Evolutionary conservation across 768 basidiomycete species (phyloP).

Genomic region (Trametes punicea): DNA sequence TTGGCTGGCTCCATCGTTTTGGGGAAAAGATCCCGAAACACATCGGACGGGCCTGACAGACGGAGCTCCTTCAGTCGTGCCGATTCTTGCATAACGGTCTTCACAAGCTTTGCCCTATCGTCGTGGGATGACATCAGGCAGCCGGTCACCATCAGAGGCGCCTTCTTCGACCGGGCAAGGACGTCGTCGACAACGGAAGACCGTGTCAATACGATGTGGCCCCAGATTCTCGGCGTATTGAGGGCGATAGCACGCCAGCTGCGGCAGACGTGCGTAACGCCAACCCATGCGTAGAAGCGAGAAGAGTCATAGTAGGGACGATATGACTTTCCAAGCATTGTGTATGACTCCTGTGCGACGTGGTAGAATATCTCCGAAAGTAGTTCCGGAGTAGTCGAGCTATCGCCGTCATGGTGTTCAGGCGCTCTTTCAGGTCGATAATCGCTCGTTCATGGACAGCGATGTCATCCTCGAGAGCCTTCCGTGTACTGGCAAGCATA

Average conservation of each 20-base stretch:
- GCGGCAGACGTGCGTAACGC: conserved; percentile 8
- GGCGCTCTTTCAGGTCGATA: conserved; percentile 7
- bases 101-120: neutral
- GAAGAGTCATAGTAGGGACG: neutral
- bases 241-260: conserved; percentile 11
- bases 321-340: neutral
- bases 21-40: neutral
- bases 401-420: conserved; percentile 9
- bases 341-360: neutral
- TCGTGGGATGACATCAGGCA: neutral
- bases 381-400: conserved; percentile 16
- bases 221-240: conserved; percentile 8
- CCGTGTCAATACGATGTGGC: neutral
- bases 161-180: conserved; percentile 5
- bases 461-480: conserved; percentile 10
- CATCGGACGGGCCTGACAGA: neutral
- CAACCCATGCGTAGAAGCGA: conserved; percentile 6
- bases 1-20: neutral
- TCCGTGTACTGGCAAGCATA: neutral
- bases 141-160: conserved; percentile 8
- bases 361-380: conserved; percentile 14
- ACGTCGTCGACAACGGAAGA: neutral
- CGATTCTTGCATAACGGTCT: neutral
- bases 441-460: neutral
- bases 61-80: conserved; percentile 1